Evolutionary conservation across 305 asterid genomes (phyloP), one percentile per base, ranked within the genome.

Genomic region (Nicotiana rustica): DNA sequence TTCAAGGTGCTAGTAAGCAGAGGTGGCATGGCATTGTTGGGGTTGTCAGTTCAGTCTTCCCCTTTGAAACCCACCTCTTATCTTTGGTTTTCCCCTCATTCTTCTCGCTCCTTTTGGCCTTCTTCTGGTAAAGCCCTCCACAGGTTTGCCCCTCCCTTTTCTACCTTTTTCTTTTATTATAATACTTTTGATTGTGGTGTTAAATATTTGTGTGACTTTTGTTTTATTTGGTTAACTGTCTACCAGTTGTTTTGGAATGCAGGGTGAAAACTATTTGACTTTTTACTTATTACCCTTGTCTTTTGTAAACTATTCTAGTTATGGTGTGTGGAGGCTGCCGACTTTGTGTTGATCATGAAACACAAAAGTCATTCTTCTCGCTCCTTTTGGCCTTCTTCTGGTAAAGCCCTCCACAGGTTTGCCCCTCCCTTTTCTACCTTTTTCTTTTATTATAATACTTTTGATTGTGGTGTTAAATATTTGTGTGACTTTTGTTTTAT

Each of bases 21-120:
- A 87, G 90, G 87, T 67, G 92, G 93, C 69, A 93, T 92, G 95
- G 93, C 92, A 67, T 87, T 91, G 85, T 90, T 91, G 98, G 97
- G 94, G 21, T 92, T 93, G 87, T 86, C 92, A 81, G 70, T 90
- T 85, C 97, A 87, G 82, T 84, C 92, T 38, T 78, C 89, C 65
- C 86, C 92, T 84, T 91, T 91, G n/a, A 84, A 91, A 86, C 87
- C 93, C 31, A 86, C 92, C 47, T 76, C 88, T 21, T 84, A 86
- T 75, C 29, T 55, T 75, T 75, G 80, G 80, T 75, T 75, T 75
- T 75, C 80, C 57, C 80, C 87, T 82, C 92, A 60, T 87, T 69
- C 95, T 70, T 84, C 93, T 67, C 82, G 85, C 14, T 57, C 80
- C 21, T 82, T 75, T 36, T 86, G 88, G 89, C 85, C 85, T 78